A percentile compares a stretch with the other conserved stretches of the same genome.
phyloP scores from a whole-genome alignment of 192 early-diverging fungal genomes.

The Linnemannia hyalina region DNA sequence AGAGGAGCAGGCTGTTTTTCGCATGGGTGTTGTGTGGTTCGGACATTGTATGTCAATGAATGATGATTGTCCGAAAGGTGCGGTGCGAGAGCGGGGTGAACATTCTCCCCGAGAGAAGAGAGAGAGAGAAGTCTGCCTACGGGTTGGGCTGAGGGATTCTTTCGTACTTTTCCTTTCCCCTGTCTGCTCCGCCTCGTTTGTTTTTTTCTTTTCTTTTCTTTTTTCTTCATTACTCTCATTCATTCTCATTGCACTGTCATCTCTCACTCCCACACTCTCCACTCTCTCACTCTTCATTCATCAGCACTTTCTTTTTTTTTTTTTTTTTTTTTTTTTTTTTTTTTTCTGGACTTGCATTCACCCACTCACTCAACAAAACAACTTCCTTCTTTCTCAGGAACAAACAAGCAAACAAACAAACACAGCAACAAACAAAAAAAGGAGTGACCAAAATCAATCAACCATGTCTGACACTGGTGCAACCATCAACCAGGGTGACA shows the following conservation, averaged over 20 bases:
- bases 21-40: not conserved
- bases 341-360: not conserved
- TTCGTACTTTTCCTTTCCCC: not conserved
- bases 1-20: no score
- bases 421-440: not conserved
- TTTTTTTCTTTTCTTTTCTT: not conserved
- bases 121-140: not conserved
- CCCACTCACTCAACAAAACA: not conserved
- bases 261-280: not conserved
- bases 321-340: not conserved
- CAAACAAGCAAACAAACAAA: not conserved
- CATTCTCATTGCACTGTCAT: not conserved
- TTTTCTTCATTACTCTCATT: not conserved
- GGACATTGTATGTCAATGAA: not conserved
- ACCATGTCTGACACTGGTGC: not conserved
- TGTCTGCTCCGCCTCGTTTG: not conserved
- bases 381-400: not conserved
- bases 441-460: not conserved
- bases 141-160: not conserved
- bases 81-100: not conserved
- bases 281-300: not conserved
- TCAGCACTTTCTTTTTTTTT: not conserved
- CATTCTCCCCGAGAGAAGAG: not conserved
- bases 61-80: not conserved
- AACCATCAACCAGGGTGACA: not conserved